A percentile compares a stretch with the other conserved stretches of the same genome.
phyloP scores from a whole-genome alignment of 2,329 filamentous ascomycete species.

The Dactylellina drechsleri region DNA sequence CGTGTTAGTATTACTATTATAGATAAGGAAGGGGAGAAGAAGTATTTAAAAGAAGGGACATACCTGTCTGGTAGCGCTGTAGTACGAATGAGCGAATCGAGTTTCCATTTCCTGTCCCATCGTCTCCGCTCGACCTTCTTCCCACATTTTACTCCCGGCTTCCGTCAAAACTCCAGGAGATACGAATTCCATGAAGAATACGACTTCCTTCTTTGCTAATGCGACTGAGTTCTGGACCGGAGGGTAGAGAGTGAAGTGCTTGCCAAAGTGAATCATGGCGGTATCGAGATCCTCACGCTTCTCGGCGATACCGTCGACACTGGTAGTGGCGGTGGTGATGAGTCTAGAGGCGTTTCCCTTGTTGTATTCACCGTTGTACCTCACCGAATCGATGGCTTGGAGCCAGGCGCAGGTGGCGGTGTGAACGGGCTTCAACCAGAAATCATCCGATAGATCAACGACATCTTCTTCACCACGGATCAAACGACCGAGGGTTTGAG shows the following conservation, averaged over 20 bases:
- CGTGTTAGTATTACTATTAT: constrained; percentile 39
- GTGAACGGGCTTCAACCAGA: constrained; percentile 53
- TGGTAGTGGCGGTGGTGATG: constrained; percentile 29
- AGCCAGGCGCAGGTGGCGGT: constrained; percentile 53
- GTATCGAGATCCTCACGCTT: constrained; percentile 51
- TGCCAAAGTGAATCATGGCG: constrained; percentile 52
- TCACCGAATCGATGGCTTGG: constrained; percentile 52
- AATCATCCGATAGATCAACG: constrained; percentile 42
- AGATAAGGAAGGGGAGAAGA: not conserved
- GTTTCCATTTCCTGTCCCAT: constrained; percentile 37
- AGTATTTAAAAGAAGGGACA: constrained; percentile 29
- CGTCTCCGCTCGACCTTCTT: constrained; percentile 44
- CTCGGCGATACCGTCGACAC: constrained; percentile 52
- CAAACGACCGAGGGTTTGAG: constrained; percentile 49
- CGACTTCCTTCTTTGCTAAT: constrained; percentile 41
- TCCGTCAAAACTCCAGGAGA: constrained; percentile 52
- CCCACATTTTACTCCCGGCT: constrained; percentile 43
- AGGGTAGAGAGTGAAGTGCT: constrained; percentile 51
- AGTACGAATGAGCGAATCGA: constrained; percentile 42
- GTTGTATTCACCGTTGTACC: constrained; percentile 49
- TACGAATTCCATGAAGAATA: constrained; percentile 53
- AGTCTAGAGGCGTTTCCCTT: constrained; percentile 50
- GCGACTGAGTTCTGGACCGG: constrained; percentile 33
- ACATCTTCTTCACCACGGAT: constrained; percentile 52
- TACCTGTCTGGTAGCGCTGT: constrained; percentile 52